Base-by-base conservation (phyloP, 768 basidiomycete species). In the Serendipita sp. region DNA sequence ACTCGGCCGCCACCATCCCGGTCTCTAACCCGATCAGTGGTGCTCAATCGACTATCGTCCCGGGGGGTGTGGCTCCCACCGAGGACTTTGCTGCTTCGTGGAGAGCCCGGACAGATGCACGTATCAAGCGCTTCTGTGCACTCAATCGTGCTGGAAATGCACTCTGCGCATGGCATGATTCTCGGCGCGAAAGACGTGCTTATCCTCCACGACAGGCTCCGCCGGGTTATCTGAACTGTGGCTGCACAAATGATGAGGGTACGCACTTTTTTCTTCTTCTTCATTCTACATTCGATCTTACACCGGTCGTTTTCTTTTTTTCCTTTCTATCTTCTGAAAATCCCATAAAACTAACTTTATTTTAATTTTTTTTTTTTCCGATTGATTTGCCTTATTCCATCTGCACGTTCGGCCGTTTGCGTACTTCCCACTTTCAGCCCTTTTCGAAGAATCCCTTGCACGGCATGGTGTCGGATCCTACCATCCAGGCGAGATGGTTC, bases 91-190 rank as follows among this genome's bases (percentile, higher is more conserved):
- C 83, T 52, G 74, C 77, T 33, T 78, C 81, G 2, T 91, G 89
- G 89, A 80, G 79, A 55, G 76, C 78, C 6, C 85, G 89, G 65
- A 91, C 87, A 0, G 84, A 87, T 23, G 81, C 85, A 3, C 86
- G 90, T 43, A 75, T 77, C 67, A 81, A 81, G 63, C 76, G 82
- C 48, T 86, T 84, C 74, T 92, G 89, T 72, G 86, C 88, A 2
- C 76, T 88, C 34, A 91, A 92, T 73, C 83, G 90, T 62, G 89
- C 89, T 0, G 90, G 90, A 36, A 92, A 92, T 68, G 88, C 89
- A 1, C 80, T 91, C 40, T 91, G 89, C 71, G 85, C 90, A 2
- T 92, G 89, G 89, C 89, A 92, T 69, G 90, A 92, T 72, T 89
- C 89, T 1, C 79, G 89, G 52, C 83, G 89, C 33, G 89, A 92